phyloP scores from a whole-genome alignment of 768 basidiomycete species.

The Mycena sanguinolenta region DNA sequence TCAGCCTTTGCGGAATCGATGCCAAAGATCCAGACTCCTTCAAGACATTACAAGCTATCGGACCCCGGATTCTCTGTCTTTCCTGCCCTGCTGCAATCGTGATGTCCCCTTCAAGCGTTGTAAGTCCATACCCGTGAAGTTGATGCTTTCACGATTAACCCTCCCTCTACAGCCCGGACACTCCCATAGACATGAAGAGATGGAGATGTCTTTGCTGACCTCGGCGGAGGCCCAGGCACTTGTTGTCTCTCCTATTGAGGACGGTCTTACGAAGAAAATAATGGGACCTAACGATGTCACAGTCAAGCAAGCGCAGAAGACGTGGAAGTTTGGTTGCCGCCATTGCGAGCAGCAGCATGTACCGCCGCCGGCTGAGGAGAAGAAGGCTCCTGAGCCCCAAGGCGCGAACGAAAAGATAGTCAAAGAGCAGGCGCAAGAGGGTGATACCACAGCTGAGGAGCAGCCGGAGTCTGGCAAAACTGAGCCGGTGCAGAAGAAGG shows the following conservation, averaged over 20 bases:
- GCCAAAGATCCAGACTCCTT: conserved; percentile 46
- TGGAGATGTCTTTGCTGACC: conserved; percentile 55
- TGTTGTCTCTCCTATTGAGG: conserved; percentile 36
- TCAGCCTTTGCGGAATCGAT: conserved; percentile 47
- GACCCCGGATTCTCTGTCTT: conserved; percentile 56
- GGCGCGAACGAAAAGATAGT: background rate
- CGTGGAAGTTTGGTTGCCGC: conserved; percentile 64
- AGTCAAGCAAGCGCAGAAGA: conserved; percentile 47
- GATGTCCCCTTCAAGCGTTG: conserved; percentile 63
- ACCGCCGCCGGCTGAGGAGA: conserved; percentile 9
- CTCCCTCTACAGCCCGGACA: conserved; percentile 63
- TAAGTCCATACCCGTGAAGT: conserved; percentile 43
- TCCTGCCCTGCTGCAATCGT: conserved; percentile 64
- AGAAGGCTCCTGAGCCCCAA: conserved; percentile 11
- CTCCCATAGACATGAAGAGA: conserved; percentile 71
- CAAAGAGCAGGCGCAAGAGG: background rate
- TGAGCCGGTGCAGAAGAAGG: conserved; percentile 16
- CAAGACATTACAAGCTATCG: conserved; percentile 40
- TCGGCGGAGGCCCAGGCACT: conserved; percentile 36
- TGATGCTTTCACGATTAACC: background rate
- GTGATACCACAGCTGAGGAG: conserved; percentile 4
- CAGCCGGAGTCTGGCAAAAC: conserved; percentile 26
- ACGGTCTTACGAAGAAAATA: conserved; percentile 40
- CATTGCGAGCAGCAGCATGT: conserved; percentile 54
- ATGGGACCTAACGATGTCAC: conserved; percentile 33